These are phyloP conservation scores for Trichoderma erinaceum DNA, from an alignment of 495 filamentous ascomycete species.

Conservation along the genomic window DNA sequence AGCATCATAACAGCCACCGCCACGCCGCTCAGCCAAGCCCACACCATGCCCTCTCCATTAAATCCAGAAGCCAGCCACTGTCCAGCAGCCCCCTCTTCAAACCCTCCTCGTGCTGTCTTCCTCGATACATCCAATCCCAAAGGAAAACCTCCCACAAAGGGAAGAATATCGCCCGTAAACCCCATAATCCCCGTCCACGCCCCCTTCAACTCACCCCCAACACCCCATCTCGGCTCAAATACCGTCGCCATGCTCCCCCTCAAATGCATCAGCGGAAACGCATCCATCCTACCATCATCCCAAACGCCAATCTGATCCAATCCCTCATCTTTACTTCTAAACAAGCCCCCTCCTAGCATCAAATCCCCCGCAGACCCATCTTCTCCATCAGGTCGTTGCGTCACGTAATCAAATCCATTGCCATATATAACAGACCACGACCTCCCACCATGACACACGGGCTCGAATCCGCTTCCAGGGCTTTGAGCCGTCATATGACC, in stretches of 20 bases:
- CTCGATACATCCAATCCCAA: not conserved
- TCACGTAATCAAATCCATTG: constrained; percentile 34
- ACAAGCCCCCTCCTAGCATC: constrained; percentile 34
- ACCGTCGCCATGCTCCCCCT: constrained; percentile 23
- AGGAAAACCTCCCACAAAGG: constrained; percentile 40
- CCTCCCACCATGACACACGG: constrained; percentile 15
- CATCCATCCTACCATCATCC: constrained; percentile 29
- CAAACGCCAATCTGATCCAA: constrained; percentile 29
- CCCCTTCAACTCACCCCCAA: constrained; percentile 9
- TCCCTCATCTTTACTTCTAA: constrained; percentile 25
- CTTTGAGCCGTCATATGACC: constrained; percentile 44
- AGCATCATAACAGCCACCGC: constrained; percentile 38
- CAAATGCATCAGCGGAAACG: constrained; percentile 24
- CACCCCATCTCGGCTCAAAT: constrained; percentile 17
- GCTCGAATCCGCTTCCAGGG: constrained; percentile 20
- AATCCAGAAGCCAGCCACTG: constrained; percentile 47
- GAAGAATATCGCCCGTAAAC: constrained; percentile 39
- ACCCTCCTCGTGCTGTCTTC: not conserved
- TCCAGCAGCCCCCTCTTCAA: constrained; percentile 16
- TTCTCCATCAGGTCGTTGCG: constrained; percentile 24
- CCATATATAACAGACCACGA: constrained; percentile 32
- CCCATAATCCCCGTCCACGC: constrained; percentile 44
- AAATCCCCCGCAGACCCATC: constrained; percentile 22
- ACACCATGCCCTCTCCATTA: constrained; percentile 43
- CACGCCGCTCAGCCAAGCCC: constrained; percentile 40